phyloP scores from a whole-genome alignment of 192 early-diverging fungal species.

The Coemansia sp. region DNA sequence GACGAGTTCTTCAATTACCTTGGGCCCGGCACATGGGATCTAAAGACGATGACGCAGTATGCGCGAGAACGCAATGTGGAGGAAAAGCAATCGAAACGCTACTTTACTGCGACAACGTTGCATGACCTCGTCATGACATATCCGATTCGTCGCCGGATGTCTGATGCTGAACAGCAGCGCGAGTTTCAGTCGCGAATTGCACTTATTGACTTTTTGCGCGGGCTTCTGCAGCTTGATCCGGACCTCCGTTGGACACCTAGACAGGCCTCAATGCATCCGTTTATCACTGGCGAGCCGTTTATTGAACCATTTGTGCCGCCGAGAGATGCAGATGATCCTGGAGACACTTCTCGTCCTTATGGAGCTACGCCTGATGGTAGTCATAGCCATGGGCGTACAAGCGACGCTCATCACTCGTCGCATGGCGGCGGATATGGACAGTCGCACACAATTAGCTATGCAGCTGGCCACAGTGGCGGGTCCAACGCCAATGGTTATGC shows the following conservation, averaged over 20 bases:
- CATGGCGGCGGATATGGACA: constrained; percentile 21
- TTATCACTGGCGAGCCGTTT: constrained; percentile 87
- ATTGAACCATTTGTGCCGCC: constrained; percentile 57
- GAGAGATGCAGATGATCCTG: constrained; percentile 10
- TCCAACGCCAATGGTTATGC: constrained; percentile 19
- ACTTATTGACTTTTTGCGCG: constrained; percentile 90
- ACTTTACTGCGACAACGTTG: constrained; percentile 83
- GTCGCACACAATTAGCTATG: constrained; percentile 18
- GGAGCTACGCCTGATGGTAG: constrained; percentile 6
- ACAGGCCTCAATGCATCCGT: constrained; percentile 92
- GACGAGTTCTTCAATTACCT: constrained; percentile 81
- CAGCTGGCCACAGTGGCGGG: constrained; percentile 12
- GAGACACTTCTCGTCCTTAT: constrained; percentile 15
- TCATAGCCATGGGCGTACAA: constrained; percentile 8
- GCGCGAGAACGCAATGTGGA: constrained; percentile 72
- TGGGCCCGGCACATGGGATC: constrained; percentile 56
- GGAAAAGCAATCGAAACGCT: constrained; percentile 91
- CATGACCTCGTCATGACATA: constrained; percentile 85
- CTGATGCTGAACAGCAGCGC: constrained; percentile 42
- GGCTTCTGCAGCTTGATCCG: constrained; percentile 88
- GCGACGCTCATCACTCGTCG: neutral
- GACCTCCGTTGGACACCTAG: constrained; percentile 93
- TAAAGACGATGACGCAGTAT: constrained; percentile 84
- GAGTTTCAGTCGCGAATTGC: constrained; percentile 61
- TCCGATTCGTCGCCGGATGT: constrained; percentile 68